Evolutionary conservation across 2,329 filamentous ascomycete genomes (phyloP).

Genomic region (Epichloe scottii): DNA sequence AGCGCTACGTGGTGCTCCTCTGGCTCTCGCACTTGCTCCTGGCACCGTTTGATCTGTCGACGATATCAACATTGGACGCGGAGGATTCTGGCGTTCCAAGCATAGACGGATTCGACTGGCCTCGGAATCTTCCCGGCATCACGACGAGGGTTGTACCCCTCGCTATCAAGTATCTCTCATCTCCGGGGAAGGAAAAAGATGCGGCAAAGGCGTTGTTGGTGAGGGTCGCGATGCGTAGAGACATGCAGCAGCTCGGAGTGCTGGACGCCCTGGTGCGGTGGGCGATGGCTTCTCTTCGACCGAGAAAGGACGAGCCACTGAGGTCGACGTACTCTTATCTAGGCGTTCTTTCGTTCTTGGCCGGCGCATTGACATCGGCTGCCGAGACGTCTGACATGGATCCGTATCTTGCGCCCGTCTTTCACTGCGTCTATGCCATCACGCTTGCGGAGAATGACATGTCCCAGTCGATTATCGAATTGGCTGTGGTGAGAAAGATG

Average conservation of each 20-base stretch:
- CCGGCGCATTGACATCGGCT: conserved; percentile 56
- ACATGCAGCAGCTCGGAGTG: conserved; percentile 73
- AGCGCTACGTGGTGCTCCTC: conserved; percentile 73
- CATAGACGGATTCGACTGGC: conserved; percentile 41
- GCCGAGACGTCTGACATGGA: conserved; percentile 65
- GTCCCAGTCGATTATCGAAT: conserved; percentile 47
- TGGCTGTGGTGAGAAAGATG: conserved; percentile 69
- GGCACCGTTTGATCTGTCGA: conserved; percentile 80
- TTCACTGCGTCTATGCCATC: conserved; percentile 49
- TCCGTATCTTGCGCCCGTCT: conserved; percentile 51
- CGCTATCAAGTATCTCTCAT: conserved; percentile 57
- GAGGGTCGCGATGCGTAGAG: conserved; percentile 65
- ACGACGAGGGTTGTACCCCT: conserved; percentile 58
- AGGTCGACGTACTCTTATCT: conserved; percentile 61
- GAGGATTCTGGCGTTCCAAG: conserved; percentile 31
- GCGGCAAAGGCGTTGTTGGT: conserved; percentile 77
- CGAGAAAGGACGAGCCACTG: conserved; percentile 21
- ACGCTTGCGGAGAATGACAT: conserved; percentile 35
- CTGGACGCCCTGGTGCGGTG: conserved; percentile 56
- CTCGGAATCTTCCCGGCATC: conserved; percentile 52
- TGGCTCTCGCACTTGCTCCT: conserved; percentile 78
- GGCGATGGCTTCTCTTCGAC: conserved; percentile 50
- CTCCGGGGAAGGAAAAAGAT: conserved; percentile 76
- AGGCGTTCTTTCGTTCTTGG: conserved; percentile 67
- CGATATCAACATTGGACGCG: conserved; percentile 56